Evolutionary conservation across 805 yeast species (phyloP).

Genomic region (Phaffomyces thermotolerans): DNA sequence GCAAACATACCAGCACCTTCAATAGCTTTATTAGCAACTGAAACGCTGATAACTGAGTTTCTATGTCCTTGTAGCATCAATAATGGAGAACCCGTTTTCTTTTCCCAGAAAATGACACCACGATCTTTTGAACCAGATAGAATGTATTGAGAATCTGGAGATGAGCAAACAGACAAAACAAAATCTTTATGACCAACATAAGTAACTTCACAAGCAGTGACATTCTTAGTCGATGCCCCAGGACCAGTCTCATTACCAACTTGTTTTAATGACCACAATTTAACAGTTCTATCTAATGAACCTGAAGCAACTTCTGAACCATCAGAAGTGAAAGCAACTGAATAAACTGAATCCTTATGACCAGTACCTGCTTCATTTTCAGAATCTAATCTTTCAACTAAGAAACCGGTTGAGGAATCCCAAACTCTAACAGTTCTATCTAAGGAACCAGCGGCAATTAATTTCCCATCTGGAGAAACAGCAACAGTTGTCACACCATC

Average conservation of each 20-base stretch:
- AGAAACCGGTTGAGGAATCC: constrained; percentile 89
- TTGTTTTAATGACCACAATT: constrained; percentile 86
- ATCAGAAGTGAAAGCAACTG: constrained; percentile 86
- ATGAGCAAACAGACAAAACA: constrained; percentile 87
- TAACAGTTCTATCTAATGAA: constrained; percentile 90
- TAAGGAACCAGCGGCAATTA: constrained; percentile 92
- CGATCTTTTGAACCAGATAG: constrained; percentile 94
- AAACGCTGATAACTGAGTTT: constrained; percentile 90
- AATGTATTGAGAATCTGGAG: constrained; percentile 87
- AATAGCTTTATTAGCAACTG: constrained; percentile 74
- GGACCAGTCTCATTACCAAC: constrained; percentile 36
- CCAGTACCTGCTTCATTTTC: constrained; percentile 87
- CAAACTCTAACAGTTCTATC: constrained; percentile 95
- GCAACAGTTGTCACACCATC: constrained; percentile 99
- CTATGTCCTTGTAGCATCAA: constrained; percentile 96
- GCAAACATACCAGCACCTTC: constrained; percentile 83
- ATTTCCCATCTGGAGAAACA: constrained; percentile 88
- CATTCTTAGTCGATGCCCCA: constrained; percentile 33
- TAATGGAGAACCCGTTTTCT: constrained; percentile 81
- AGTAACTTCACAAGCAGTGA: constrained; percentile 75
- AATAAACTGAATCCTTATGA: constrained; percentile 92
- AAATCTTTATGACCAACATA: constrained; percentile 95
- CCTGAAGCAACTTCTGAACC: constrained; percentile 93
- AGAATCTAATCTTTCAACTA: constrained; percentile 86
- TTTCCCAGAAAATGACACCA: constrained; percentile 97